These are phyloP conservation scores for Tuber indicum DNA, from an alignment of 495 filamentous ascomycete species.

Conservation along the genomic window DNA sequence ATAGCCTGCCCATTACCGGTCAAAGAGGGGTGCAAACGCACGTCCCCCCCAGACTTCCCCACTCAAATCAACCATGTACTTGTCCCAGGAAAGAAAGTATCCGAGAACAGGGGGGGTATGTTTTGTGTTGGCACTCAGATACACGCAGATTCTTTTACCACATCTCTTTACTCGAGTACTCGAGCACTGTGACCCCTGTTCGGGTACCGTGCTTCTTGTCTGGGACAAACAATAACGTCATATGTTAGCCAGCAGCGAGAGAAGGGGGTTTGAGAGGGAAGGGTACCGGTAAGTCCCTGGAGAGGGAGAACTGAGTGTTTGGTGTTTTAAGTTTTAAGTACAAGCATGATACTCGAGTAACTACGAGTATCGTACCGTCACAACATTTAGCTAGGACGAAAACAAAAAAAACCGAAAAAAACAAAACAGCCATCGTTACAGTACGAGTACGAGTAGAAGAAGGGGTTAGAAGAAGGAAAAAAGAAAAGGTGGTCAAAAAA, in stretches of 20 bases:
- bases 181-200: neutral
- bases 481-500: neutral
- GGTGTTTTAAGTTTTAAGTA: neutral
- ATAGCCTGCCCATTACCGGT: neutral
- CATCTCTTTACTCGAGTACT: neutral
- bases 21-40: slow-evolving; percentile 2
- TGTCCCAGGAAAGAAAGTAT: neutral
- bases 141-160: neutral
- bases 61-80: neutral
- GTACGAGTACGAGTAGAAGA: too few species aligned
- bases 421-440: neutral
- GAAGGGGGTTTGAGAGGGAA: neutral
- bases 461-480: too few species aligned
- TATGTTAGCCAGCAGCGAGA: neutral
- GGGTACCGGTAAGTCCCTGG: neutral
- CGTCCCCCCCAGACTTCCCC: neutral
- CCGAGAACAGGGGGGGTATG: neutral
- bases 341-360: neutral
- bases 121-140: neutral
- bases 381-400: neutral
- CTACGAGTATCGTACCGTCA: too few species aligned
- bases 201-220: neutral
- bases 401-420: neutral
- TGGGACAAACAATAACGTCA: neutral
- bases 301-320: neutral